These are phyloP conservation scores for Mycogone perniciosa DNA, from an alignment of 2,329 filamentous ascomycete genomes.

Conservation along the genomic window DNA sequence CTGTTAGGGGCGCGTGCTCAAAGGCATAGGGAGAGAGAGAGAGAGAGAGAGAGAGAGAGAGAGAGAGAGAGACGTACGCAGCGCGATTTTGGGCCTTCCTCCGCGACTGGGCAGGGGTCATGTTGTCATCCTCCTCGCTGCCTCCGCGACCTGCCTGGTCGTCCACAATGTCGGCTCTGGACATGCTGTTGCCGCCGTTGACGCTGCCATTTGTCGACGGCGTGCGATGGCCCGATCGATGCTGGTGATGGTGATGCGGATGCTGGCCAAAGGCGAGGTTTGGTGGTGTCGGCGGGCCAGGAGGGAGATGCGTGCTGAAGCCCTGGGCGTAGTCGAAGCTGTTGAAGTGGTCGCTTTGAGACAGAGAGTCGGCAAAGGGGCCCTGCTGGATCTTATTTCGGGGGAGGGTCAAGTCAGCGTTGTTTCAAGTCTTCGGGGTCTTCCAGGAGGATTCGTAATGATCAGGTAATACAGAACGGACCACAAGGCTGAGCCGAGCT, in stretches of 20 bases:
- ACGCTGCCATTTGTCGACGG: conserved; percentile 15
- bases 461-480: conserved; percentile 26
- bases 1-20: not conserved
- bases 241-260: conserved; percentile 21
- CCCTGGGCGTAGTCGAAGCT: conserved; percentile 36
- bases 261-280: conserved; percentile 30
- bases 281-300: conserved; percentile 48
- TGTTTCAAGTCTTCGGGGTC: not conserved
- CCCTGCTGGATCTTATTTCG: conserved; percentile 35
- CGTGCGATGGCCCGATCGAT: conserved; percentile 18
- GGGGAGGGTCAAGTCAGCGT: conserved; percentile 6
- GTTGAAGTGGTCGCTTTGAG: conserved; percentile 42
- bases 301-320: conserved; percentile 35
- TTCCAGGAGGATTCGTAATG: conserved; percentile 23
- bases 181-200: conserved; percentile 22
- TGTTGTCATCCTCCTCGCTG: conserved; percentile 50
- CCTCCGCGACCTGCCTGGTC: conserved; percentile 27
- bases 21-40: not conserved
- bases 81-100: conserved; percentile 57
- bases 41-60: not conserved
- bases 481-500: conserved; percentile 1
- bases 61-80: conserved; percentile 41
- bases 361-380: conserved; percentile 38
- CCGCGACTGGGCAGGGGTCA: conserved; percentile 52
- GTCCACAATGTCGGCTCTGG: conserved; percentile 35